These are phyloP conservation scores for Ophiocordyceps camponoti-saundersi DNA, from an alignment of 2,329 filamentous ascomycete species.

Conservation along the genomic window DNA sequence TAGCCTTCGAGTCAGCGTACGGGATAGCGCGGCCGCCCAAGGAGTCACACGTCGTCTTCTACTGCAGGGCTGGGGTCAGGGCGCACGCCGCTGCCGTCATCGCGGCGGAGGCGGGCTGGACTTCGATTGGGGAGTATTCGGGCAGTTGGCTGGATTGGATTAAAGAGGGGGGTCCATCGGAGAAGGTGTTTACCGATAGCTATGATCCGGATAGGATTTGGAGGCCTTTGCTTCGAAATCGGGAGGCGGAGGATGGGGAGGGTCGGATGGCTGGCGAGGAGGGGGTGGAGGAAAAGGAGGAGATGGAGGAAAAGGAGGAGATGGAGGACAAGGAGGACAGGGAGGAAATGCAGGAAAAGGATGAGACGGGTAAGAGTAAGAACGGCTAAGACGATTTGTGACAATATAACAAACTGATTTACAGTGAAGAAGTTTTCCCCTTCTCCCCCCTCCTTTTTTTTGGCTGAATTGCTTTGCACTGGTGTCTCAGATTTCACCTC, in stretches of 20 bases:
- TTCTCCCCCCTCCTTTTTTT: no score
- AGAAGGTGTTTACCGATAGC: conserved; percentile 7
- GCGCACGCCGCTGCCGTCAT: conserved; percentile 61
- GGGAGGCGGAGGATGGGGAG: not conserved
- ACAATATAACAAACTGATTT: no score
- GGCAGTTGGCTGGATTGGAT: conserved; percentile 77
- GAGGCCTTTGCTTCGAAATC: not conserved
- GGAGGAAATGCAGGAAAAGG: no score
- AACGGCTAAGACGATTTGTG: no score
- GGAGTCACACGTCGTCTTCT: conserved; percentile 55
- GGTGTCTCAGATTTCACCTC: no score
- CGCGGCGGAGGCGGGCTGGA: conserved; percentile 64
- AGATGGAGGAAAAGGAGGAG: no score
- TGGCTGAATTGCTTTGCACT: no score
- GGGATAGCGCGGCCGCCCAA: conserved; percentile 52
- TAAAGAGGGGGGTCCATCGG: conserved; percentile 44
- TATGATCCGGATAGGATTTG: not conserved
- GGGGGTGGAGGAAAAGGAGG: no score
- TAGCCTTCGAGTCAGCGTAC: conserved; percentile 67
- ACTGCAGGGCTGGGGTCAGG: conserved; percentile 83
- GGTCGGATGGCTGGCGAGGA: not conserved
- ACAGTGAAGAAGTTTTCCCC: no score
- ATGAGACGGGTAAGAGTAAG: no score
- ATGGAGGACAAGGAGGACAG: no score
- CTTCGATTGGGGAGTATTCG: conserved; percentile 48